Conservation (phyloP, 164 flowering plant species). For the Berberis vulgaris region DNA sequence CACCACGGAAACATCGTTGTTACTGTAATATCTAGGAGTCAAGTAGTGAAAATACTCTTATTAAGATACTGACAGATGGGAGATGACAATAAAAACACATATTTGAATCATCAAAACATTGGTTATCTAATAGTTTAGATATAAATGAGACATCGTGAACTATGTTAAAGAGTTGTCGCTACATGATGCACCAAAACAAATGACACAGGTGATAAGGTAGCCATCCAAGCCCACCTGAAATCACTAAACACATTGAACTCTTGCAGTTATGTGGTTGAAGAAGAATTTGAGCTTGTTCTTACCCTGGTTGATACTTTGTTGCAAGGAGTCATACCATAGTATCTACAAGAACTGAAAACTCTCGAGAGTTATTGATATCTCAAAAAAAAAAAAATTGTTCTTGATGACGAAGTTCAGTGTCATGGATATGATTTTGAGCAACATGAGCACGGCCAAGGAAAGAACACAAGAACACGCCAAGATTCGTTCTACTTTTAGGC, state of each 20-base stretch:
- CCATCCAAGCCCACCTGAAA: background rate
- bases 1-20: too few relatives aligned
- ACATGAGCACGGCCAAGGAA: background rate
- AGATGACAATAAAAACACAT: background rate
- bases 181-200: slow-evolving; percentile 2
- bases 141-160: slow-evolving; percentile 5
- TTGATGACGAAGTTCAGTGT: too few relatives aligned
- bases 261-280: background rate
- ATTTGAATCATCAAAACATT: background rate
- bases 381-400: too few relatives aligned
- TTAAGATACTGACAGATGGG: background rate
- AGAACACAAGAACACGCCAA: too few relatives aligned
- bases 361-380: too few relatives aligned
- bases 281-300: too few relatives aligned
- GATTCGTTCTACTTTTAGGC: too few relatives aligned
- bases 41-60: background rate
- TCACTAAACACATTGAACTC: background rate
- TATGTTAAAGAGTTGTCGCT: slow-evolving; percentile 6
- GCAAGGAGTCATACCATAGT: too few relatives aligned
- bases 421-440: background rate
- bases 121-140: background rate
- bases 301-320: too few relatives aligned
- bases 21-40: background rate
- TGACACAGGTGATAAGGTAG: background rate
- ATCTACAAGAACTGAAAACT: too few relatives aligned